These are phyloP conservation scores for Neonectria sp. DNA, from an alignment of 2,329 filamentous ascomycete genomes.

Conservation along the genomic window DNA sequence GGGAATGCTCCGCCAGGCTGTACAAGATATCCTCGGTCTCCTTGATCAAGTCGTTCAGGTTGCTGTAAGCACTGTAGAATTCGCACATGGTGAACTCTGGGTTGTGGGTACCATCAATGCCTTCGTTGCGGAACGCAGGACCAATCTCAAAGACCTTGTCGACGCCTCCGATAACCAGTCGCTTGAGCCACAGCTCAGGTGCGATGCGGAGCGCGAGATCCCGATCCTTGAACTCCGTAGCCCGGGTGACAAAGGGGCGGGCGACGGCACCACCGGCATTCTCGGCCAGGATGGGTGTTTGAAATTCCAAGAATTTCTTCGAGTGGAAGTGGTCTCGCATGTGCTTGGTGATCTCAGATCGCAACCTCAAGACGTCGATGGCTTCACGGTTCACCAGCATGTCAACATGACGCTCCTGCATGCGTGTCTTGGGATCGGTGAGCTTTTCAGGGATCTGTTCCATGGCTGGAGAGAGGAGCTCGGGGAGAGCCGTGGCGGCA, in stretches of 20 bases:
- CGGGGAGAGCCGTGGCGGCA: conserved; percentile 76
- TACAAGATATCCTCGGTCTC: conserved; percentile 82
- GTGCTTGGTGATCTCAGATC: conserved; percentile 80
- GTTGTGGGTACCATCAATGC: conserved; percentile 92
- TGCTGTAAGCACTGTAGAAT: conserved; percentile 91
- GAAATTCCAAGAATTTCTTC: conserved; percentile 86
- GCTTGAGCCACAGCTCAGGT: conserved; percentile 95
- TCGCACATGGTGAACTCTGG: conserved; percentile 98
- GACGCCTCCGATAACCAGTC: conserved; percentile 89
- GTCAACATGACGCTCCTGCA: conserved; percentile 87
- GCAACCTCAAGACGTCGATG: conserved; percentile 79
- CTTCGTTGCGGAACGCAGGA: conserved; percentile 93
- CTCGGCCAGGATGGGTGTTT: conserved; percentile 88
- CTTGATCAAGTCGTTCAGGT: conserved; percentile 80
- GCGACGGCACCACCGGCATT: conserved; percentile 90
- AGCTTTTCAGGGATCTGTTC: conserved; percentile 83
- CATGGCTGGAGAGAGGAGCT: conserved; percentile 82
- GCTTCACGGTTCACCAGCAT: conserved; percentile 82
- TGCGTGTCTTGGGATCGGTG: conserved; percentile 78
- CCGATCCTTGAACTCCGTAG: conserved; percentile 81
- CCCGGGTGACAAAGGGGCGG: conserved; percentile 85
- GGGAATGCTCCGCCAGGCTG: conserved; percentile 69
- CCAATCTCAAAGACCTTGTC: conserved; percentile 95
- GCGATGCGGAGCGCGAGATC: conserved; percentile 88
- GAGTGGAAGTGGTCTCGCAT: conserved; percentile 82